Evolutionary conservation across 2,329 filamentous ascomycete genomes (phyloP).

Genomic region (Xylaria hypoxylon): DNA sequence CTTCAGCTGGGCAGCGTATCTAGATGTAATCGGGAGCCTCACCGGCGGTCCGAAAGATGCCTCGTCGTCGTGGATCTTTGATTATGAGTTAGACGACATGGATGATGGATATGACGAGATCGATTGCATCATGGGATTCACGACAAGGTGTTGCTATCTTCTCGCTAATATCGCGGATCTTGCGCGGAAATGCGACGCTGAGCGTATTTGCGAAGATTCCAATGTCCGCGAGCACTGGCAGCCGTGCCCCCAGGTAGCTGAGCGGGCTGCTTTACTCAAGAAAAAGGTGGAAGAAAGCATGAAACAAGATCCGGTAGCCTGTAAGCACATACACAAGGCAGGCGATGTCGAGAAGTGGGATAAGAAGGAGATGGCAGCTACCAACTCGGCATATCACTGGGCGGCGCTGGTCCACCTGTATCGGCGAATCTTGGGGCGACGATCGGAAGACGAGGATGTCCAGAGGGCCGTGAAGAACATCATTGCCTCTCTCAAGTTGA

Average conservation of each 20-base stretch:
- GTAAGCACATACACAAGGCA: constrained; percentile 60
- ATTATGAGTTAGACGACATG: constrained; percentile 62
- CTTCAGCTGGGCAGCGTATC: constrained; percentile 84
- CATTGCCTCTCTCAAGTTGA: constrained; percentile 68
- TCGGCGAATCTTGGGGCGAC: constrained; percentile 75
- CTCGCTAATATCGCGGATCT: constrained; percentile 79
- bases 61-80: constrained; percentile 63
- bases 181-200: constrained; percentile 73
- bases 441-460: constrained; percentile 68
- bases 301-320: constrained; percentile 56
- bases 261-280: constrained; percentile 70
- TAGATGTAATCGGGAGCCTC: constrained; percentile 81
- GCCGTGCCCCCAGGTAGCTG: constrained; percentile 65
- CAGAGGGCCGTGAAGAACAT: constrained; percentile 73
- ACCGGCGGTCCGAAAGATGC: constrained; percentile 68
- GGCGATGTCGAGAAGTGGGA: constrained; percentile 68
- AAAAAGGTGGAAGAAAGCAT: constrained; percentile 70
- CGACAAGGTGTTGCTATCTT: constrained; percentile 75
- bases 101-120: constrained; percentile 72
- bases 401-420: constrained; percentile 81
- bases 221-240: constrained; percentile 67
- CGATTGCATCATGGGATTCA: constrained; percentile 85
- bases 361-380: constrained; percentile 73
- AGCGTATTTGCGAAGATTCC: constrained; percentile 67
- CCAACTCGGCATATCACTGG: constrained; percentile 84